Conservation (phyloP, 2,329 filamentous ascomycete species). For the Cladosporium austrohemisphaericum region DNA sequence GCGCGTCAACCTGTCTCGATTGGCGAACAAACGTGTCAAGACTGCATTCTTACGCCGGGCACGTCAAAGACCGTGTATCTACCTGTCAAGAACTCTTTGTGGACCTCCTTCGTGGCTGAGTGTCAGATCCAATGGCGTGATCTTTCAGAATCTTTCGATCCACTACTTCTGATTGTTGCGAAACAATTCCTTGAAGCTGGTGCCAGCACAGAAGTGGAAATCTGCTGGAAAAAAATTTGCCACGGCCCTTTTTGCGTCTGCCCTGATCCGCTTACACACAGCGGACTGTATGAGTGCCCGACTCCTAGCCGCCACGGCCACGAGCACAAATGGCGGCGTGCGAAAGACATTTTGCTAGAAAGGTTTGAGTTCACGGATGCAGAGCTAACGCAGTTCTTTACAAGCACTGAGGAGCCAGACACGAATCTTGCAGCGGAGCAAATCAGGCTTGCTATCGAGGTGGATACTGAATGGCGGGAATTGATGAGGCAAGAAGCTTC, state of each 20-base stretch:
- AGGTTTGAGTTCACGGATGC: not conserved
- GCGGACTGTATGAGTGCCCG: not conserved
- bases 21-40: too few species aligned
- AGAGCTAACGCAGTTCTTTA: not conserved
- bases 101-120: too few species aligned
- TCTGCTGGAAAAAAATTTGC: too few species aligned
- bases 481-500: too few species aligned
- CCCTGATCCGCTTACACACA: not conserved
- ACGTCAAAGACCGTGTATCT: not conserved
- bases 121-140: too few species aligned
- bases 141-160: too few species aligned
- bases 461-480: too few species aligned
- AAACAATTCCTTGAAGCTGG: not conserved
- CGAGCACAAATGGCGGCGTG: not conserved
- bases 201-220: not conserved
- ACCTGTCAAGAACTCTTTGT: not conserved
- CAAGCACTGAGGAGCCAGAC: too few species aligned
- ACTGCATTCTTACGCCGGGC: not conserved
- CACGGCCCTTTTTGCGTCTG: not conserved
- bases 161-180: too few species aligned
- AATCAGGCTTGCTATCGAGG: too few species aligned
- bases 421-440: too few species aligned
- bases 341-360: not conserved
- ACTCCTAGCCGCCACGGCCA: not conserved
- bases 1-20: too few species aligned